phyloP scores from a whole-genome alignment of 805 yeast genomes.

The Saccharomycopsis lassenensis region DNA sequence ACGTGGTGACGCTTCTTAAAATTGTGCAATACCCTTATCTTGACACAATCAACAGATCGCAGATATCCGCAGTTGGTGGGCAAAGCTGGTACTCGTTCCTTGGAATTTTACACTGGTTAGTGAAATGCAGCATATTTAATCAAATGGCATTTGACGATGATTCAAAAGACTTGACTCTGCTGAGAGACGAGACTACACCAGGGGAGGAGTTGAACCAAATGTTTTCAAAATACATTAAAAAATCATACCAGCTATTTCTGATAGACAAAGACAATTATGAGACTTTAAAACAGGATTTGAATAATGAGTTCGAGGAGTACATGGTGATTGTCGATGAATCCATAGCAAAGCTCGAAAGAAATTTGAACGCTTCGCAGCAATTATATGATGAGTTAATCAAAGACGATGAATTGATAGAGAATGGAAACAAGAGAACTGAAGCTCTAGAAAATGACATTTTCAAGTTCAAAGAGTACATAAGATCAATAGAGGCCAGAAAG shows the following conservation, averaged over 20 bases:
- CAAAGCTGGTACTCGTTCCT: constrained; percentile 76
- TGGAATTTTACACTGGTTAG: constrained; percentile 78
- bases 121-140: constrained; percentile 32
- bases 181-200: constrained; percentile 12
- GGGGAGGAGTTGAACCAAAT: constrained; percentile 25
- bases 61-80: constrained; percentile 86
- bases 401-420: constrained; percentile 36
- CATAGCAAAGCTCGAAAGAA: constrained; percentile 30
- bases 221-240: constrained; percentile 48
- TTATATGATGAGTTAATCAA: constrained; percentile 32
- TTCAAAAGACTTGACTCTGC: background rate
- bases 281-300: constrained; percentile 43
- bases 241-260: constrained; percentile 58
- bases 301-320: constrained; percentile 41
- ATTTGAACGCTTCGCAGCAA: constrained; percentile 30
- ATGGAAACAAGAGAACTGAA: constrained; percentile 43
- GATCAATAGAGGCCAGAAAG: constrained; percentile 53
- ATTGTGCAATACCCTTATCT: constrained; percentile 67
- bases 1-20: constrained; percentile 57
- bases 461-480: constrained; percentile 63
- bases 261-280: constrained; percentile 53
- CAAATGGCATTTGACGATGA: constrained; percentile 4
- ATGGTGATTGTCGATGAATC: constrained; percentile 39
- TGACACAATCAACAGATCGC: constrained; percentile 72
- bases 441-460: constrained; percentile 61